Conservation (phyloP, 352 stramenopile species). For the Globisporangium iwayamae region DNA sequence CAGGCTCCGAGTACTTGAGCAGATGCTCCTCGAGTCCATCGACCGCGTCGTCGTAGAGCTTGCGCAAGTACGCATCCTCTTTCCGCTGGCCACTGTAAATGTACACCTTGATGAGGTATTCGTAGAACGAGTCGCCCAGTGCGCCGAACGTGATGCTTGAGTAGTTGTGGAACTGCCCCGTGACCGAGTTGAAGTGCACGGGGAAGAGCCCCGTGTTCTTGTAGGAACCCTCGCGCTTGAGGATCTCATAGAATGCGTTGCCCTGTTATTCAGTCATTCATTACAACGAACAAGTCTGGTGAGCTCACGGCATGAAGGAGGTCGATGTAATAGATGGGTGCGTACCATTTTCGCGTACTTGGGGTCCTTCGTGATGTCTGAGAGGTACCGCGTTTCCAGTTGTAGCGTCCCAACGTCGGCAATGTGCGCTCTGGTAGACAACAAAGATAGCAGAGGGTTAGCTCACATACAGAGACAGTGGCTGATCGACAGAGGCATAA, state of each 20-base stretch:
- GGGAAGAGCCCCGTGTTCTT: conserved; percentile 87
- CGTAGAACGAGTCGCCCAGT: conserved; percentile 96
- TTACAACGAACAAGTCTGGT: background rate
- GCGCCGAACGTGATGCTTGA: conserved; percentile 90
- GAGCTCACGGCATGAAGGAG: no score
- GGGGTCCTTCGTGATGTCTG: conserved; percentile 67
- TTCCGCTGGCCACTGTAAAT: conserved; percentile 90
- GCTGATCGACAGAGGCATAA: background rate
- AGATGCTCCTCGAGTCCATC: conserved; percentile 91
- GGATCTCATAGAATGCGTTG: conserved; percentile 73
- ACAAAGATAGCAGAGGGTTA: background rate
- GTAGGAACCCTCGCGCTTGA: conserved; percentile 67
- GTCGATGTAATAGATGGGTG: background rate
- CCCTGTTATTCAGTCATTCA: conserved; percentile 30
- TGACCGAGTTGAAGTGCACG: conserved; percentile 59
- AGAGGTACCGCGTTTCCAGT: conserved; percentile 79
- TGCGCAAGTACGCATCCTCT: conserved; percentile 61
- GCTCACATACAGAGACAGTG: background rate
- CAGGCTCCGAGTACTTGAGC: conserved; percentile 60
- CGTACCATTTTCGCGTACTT: conserved; percentile 67
- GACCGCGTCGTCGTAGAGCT: conserved; percentile 94
- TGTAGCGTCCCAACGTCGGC: conserved; percentile 85
- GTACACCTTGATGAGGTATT: conserved; percentile 98
- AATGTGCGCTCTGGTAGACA: conserved; percentile 47
- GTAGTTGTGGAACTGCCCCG: conserved; percentile 26